Evolutionary conservation across 441 rosid genomes (phyloP).

Genomic region (Arabidopsis lyrata): DNA sequence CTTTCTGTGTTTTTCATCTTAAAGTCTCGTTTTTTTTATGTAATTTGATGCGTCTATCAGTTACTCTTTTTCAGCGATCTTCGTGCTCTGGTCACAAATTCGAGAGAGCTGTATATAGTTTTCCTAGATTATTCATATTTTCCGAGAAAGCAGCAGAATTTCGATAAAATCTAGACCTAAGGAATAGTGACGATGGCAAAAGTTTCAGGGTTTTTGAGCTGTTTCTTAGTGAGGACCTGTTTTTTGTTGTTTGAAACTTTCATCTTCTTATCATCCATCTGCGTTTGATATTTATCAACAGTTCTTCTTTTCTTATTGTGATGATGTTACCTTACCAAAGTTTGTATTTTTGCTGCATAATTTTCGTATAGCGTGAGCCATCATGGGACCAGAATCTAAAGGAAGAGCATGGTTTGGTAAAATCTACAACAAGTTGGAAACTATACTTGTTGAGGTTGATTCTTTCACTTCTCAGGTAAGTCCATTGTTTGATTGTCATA

Average conservation of each 20-base stretch:
- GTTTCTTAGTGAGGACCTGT: conserved; percentile 20
- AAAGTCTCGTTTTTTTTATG: conserved; percentile 28
- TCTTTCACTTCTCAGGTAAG: conserved; percentile 36
- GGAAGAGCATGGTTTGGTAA: conserved; percentile 71
- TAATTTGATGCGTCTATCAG: conserved; percentile 16
- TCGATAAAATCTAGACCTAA: not conserved
- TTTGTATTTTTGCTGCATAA: not conserved
- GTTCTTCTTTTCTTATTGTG: not conserved
- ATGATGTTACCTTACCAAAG: too few species aligned
- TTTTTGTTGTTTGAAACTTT: conserved; percentile 7
- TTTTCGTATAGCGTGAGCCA: conserved; percentile 28
- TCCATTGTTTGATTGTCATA: not conserved
- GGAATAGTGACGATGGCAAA: not conserved
- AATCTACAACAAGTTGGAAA: conserved; percentile 74
- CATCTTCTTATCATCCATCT: not conserved
- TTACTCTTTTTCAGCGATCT: conserved; percentile 22
- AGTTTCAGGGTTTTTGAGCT: conserved; percentile 18
- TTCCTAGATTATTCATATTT: not conserved
- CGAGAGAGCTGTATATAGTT: conserved; percentile 14
- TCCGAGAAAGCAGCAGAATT: not conserved
- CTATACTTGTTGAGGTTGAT: conserved; percentile 67
- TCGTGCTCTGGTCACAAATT: conserved; percentile 24
- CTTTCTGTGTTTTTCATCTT: not conserved
- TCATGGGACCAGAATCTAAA: conserved; percentile 59
- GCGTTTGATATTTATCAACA: not conserved